A percentile compares a stretch with the other conserved stretches of the same genome.
phyloP scores from a whole-genome alignment of 106 monocot species.

The Dendrobium nobile region DNA sequence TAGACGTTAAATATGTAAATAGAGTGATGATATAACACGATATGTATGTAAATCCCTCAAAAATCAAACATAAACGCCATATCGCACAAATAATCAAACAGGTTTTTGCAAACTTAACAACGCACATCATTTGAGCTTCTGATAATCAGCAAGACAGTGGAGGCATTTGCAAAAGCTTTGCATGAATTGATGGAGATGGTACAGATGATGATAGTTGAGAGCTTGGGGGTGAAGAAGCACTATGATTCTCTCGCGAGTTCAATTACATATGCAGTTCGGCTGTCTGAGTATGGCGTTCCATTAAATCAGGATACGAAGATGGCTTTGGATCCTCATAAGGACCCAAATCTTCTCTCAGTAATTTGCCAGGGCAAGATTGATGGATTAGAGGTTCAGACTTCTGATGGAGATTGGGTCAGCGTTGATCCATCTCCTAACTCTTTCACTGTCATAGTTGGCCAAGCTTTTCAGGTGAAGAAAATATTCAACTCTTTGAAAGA shows the following conservation, averaged over 20 bases:
- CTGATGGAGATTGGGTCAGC: slow-evolving; percentile 21
- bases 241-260: slow-evolving; percentile 11
- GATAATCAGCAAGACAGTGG: slow-evolving; percentile 21
- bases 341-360: slow-evolving; percentile 18
- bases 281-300: slow-evolving; percentile 26
- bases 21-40: too few species aligned
- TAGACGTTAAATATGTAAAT: too few species aligned
- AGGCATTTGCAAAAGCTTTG: slow-evolving; percentile 14
- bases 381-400: slow-evolving; percentile 31
- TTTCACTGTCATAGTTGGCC: slow-evolving; percentile 23
- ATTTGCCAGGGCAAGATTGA: slow-evolving; percentile 29
- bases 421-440: slow-evolving; percentile 19
- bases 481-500: too few species aligned
- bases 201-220: slow-evolving; percentile 38
- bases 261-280: slow-evolving; percentile 10
- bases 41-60: too few species aligned
- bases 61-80: too few species aligned
- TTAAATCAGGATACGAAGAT: slow-evolving; percentile 5
- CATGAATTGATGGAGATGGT: slow-evolving; percentile 23
- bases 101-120: too few species aligned
- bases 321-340: slow-evolving; percentile 20
- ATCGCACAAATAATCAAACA: too few species aligned
- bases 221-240: slow-evolving; percentile 32
- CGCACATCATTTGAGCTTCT: too few species aligned
- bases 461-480: slow-evolving; percentile 12